Evolutionary conservation across 1,284 basidiomycete species (phyloP).

Genomic region (Puccinia novopanici): DNA sequence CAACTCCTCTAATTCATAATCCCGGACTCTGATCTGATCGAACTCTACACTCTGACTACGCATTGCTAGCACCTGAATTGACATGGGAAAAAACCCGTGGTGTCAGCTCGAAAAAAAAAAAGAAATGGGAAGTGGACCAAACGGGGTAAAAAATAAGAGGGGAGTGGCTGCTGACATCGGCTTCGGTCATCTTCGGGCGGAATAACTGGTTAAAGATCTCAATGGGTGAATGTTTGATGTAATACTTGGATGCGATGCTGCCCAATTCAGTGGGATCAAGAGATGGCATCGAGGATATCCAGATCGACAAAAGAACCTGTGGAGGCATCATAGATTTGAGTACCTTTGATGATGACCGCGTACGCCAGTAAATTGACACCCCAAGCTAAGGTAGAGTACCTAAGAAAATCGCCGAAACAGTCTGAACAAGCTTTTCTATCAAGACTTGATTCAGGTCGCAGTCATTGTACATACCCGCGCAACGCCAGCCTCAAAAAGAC

Average conservation of each 20-base stretch:
- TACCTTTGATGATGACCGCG: constrained; percentile 95
- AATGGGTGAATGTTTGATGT: constrained; percentile 82
- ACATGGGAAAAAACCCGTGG: not conserved
- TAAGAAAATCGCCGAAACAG: constrained; percentile 59
- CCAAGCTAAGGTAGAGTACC: constrained; percentile 98
- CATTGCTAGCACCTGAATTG: constrained; percentile 61
- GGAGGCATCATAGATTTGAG: constrained; percentile 87
- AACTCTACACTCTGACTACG: constrained; percentile 64
- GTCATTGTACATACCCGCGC: constrained; percentile 72
- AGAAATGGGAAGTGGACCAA: constrained; percentile 85
- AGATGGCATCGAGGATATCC: constrained; percentile 83
- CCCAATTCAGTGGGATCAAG: constrained; percentile 84
- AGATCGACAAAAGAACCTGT: constrained; percentile 89
- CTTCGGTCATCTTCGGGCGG: constrained; percentile 84
- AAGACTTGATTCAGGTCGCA: not conserved
- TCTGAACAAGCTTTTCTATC: not conserved
- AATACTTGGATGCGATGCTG: constrained; percentile 93
- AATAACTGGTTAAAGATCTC: constrained; percentile 86
- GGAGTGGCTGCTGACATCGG: constrained; percentile 73
- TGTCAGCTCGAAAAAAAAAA: constrained; percentile 58
- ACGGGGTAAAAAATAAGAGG: constrained; percentile 88
- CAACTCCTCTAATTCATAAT: constrained; percentile 84
- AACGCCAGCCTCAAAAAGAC: constrained; percentile 83
- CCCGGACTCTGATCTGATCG: constrained; percentile 89
- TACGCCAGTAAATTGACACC: constrained; percentile 99